Base-by-base conservation (phyloP, 768 basidiomycete species). In the Mycena polygramma region DNA sequence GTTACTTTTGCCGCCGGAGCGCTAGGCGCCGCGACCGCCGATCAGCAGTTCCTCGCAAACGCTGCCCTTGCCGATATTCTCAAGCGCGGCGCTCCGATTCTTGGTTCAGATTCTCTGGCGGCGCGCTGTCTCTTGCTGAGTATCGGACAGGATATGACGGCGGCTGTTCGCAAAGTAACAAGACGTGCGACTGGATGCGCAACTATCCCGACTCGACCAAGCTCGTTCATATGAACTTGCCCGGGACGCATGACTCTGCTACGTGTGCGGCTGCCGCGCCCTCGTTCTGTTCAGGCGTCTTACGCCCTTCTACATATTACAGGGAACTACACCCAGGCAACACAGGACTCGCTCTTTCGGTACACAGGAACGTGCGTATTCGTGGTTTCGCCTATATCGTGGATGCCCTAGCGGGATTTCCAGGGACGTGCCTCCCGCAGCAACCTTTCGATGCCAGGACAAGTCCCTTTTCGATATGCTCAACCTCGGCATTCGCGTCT, bases 241-340 rank as follows among this genome's bases (percentile, higher is more conserved):
- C 79, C 4, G 79, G 79, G 14, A 79, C 78, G 0, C 79, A 80
- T 66, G 79, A 80, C 72, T 72, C 78, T 2, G 61, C 73, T 30
- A 77, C 79, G 7, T 76, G 74, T 75, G 30, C 20, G 61, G 43
- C 57, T 20, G 17, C 41, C 39, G 39, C 10, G 37, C 35, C 14
- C 24, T 3, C 8, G 19, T 26, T 14, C 26, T 7, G 24, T 2
- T 46, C 36, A 39, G 48, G 41, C 39, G 24, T 8, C 24, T 49
- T 35, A 43, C 26, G n/a, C n/a, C n/a, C n/a, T n/a, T n/a, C n/a
- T n/a, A n/a, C n/a, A n/a, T n/a, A 26, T 8, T 41, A 35, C 52
- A 76, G 75, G 76, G 76, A 77, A 77, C 53, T 77, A 77, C 46
- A 66, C 76, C 30, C 74, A 77, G 37, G 74, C 63, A 4, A 77